A percentile compares a stretch with the other conserved stretches of the same genome.
Conservation (phyloP, 2,329 filamentous ascomycete genomes). For the Sporothrix dimorphospora region DNA sequence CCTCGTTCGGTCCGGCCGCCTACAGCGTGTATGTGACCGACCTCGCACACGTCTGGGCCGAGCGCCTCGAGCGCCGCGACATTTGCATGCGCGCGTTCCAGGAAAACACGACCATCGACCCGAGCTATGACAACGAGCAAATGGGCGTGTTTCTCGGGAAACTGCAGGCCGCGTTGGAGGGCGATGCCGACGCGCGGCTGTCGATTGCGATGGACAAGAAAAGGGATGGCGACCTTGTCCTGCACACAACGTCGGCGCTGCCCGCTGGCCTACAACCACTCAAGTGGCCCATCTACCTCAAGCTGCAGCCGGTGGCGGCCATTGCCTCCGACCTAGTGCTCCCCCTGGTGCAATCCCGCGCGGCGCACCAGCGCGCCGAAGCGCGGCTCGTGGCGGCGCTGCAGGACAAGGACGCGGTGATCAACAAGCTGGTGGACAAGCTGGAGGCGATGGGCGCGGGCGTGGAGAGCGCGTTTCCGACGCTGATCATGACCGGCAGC, state of each 20-base stretch:
- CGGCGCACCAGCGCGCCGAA: constrained; percentile 46
- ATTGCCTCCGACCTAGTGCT: constrained; percentile 55
- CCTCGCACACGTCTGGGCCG: constrained; percentile 72
- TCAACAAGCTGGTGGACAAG: constrained; percentile 57
- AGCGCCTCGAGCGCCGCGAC: constrained; percentile 62
- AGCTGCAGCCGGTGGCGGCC: constrained; percentile 47
- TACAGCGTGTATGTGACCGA: constrained; percentile 73
- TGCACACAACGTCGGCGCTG: constrained; percentile 63
- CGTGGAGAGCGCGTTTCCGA: constrained; percentile 57
- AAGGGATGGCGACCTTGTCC: constrained; percentile 47
- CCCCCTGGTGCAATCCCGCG: constrained; percentile 54
- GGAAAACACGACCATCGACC: constrained; percentile 72
- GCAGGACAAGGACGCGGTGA: constrained; percentile 55
- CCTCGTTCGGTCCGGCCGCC: constrained; percentile 52
- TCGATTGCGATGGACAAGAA: constrained; percentile 36
- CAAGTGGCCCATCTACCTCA: constrained; percentile 66
- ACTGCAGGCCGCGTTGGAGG: constrained; percentile 57
- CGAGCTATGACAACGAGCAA: constrained; percentile 69
- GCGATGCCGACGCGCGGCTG: constrained; percentile 37
- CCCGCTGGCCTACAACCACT: constrained; percentile 65
- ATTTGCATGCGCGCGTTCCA: constrained; percentile 66
- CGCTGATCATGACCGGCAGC: constrained; percentile 37
- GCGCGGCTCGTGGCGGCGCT: constrained; percentile 50
- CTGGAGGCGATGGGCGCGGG: constrained; percentile 55
- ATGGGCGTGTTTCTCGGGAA: constrained; percentile 68